phyloP scores from a whole-genome alignment of 1,284 basidiomycete genomes.

The Flammula alnicola region DNA sequence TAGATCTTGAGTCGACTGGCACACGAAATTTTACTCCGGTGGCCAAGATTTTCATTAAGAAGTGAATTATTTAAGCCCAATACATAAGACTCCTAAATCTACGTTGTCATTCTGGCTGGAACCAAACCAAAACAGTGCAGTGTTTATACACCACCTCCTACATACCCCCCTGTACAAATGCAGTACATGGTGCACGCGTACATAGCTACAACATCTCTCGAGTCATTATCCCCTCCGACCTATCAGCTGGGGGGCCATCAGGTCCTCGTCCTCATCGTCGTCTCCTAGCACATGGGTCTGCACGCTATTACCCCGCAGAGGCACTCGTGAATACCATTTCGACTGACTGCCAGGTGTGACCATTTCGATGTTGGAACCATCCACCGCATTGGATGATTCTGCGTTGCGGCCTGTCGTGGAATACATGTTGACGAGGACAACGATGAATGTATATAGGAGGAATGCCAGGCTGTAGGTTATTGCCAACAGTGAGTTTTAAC shows the following conservation, averaged over 20 bases:
- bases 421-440: conserved; percentile 46
- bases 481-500: conserved; percentile 5
- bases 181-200: too few species aligned
- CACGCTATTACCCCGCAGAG: conserved; percentile 15
- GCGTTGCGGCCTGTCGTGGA: conserved; percentile 65
- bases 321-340: conserved; percentile 38
- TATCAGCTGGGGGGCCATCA: conserved; percentile 25
- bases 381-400: too few species aligned
- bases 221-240: conserved; percentile 6
- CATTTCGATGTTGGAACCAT: conserved; percentile 29
- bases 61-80: too few species aligned
- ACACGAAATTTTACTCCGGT: too few species aligned
- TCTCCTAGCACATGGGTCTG: conserved; percentile 37
- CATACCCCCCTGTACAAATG: too few species aligned
- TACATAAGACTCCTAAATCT: too few species aligned
- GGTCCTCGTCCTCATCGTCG: conserved; percentile 35
- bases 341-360: conserved; percentile 22
- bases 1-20: too few species aligned
- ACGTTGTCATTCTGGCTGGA: too few species aligned
- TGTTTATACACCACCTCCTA: too few species aligned
- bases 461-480: conserved; percentile 62
- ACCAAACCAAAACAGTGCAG: too few species aligned
- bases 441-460: conserved; percentile 74
- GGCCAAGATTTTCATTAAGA: too few species aligned
- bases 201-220: too few species aligned